These are phyloP conservation scores for Ophiostoma ips DNA, from an alignment of 2,329 filamentous ascomycete genomes.

Conservation along the genomic window DNA sequence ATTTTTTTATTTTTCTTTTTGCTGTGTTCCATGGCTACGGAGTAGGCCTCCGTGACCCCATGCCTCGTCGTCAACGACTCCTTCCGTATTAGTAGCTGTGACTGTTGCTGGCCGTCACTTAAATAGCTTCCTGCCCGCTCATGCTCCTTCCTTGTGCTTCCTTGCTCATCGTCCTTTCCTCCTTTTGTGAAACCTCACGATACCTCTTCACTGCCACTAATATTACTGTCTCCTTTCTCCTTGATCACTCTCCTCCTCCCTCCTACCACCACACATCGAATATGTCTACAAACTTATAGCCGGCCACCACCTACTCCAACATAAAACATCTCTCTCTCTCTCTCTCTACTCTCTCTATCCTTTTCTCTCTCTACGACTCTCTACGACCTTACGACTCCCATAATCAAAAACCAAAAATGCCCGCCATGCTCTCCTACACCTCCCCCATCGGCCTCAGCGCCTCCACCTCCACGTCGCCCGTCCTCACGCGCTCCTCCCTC, in stretches of 20 bases:
- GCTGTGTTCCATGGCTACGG: no score
- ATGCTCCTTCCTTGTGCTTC: no score
- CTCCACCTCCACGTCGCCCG: neutral
- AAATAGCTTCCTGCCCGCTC: no score
- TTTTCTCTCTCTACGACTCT: neutral
- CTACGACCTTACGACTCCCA: neutral
- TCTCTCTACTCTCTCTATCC: neutral
- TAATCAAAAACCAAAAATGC: neutral
- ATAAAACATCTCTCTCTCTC: neutral
- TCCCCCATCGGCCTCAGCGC: constrained; percentile 2
- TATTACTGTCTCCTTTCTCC: neutral
- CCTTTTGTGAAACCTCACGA: no score
- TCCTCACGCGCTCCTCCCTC: neutral
- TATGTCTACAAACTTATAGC: constrained; percentile 1
- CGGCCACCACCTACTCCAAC: neutral
- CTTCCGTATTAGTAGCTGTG: no score
- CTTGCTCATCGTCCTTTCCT: no score
- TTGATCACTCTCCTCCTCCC: neutral
- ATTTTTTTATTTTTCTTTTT: no score
- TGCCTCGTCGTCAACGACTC: no score
- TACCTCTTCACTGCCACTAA: no score
- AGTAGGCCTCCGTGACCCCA: no score
- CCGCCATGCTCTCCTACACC: constrained; percentile 7
- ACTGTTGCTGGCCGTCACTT: no score
- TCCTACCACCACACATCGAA: neutral